Conservation (phyloP, 345 rosid genomes). For the Acer campestre region DNA sequence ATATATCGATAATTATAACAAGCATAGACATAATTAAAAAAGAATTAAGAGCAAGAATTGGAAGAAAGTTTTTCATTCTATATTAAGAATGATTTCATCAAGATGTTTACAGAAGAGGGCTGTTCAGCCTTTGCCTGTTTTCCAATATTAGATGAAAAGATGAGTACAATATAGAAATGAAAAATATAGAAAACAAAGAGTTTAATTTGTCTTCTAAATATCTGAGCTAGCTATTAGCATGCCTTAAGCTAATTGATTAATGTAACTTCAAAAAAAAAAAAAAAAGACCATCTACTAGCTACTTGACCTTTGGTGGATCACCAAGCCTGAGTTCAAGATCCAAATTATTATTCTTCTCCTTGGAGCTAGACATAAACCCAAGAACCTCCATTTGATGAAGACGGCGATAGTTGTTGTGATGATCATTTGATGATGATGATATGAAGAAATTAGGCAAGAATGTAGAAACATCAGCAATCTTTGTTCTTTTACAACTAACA, state of each 20-base stretch:
- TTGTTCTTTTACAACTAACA: conserved; percentile 35
- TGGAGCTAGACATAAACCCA: conserved; percentile 35
- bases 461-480: conserved; percentile 24
- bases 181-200: background rate
- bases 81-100: background rate
- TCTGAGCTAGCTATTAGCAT: background rate
- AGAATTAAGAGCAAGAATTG: background rate
- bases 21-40: background rate
- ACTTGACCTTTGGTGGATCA: conserved; percentile 52
- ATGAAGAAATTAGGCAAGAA: conserved; percentile 20
- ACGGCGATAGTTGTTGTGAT: conserved; percentile 15
- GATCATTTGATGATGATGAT: conserved; percentile 14
- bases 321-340: conserved; percentile 97
- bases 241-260: background rate
- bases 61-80: background rate
- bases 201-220: background rate
- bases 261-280: background rate
- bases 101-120: background rate
- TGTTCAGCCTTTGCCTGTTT: conserved; percentile 4
- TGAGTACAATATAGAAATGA: background rate
- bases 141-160: background rate
- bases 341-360: conserved; percentile 48
- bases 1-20: background rate
- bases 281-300: background rate
- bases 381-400: conserved; percentile 35